Percentiles rank a stretch among this genome's conserved stretches.
phyloP scores from a whole-genome alignment of 371 early-diverging fungal genomes.

The Racocetra persica region DNA sequence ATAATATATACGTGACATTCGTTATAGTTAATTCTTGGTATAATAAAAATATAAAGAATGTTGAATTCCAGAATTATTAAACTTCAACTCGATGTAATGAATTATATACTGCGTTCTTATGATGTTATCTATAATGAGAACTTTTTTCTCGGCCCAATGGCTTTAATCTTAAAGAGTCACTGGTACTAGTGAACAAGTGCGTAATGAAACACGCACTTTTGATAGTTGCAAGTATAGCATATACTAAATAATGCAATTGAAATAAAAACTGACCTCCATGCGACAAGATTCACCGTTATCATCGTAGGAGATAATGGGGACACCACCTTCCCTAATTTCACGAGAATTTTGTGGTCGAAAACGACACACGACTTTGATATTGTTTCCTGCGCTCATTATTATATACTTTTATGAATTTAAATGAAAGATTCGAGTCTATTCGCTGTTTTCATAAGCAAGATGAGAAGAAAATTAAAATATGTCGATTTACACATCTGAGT shows the following conservation, averaged over 20 bases:
- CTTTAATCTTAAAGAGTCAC: too few species aligned
- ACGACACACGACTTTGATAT: slow-evolving; percentile 96
- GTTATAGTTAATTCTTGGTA: neutral
- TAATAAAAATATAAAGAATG: too few species aligned
- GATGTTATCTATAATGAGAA: too few species aligned
- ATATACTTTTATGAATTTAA: neutral
- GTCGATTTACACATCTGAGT: neutral
- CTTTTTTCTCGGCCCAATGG: too few species aligned
- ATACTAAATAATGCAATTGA: too few species aligned
- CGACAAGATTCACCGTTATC: slow-evolving; percentile 75
- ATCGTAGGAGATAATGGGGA: slow-evolving; percentile 83
- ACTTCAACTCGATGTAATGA: too few species aligned
- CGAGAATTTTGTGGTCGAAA: slow-evolving; percentile 95
- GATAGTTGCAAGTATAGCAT: too few species aligned
- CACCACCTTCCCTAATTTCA: slow-evolving; percentile 91
- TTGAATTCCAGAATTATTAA: too few species aligned
- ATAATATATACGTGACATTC: neutral
- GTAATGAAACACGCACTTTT: too few species aligned
- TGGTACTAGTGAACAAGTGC: too few species aligned
- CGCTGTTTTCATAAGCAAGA: neutral
- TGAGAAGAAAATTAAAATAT: neutral
- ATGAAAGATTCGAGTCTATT: neutral
- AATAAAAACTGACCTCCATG: slow-evolving; percentile 63
- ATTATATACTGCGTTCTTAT: too few species aligned
- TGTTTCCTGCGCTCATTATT: slow-evolving; percentile 62